A percentile compares a stretch with the other conserved stretches of the same genome.
phyloP scores from a whole-genome alignment of 2,329 filamentous ascomycete genomes.

The Aspergillus sp. region DNA sequence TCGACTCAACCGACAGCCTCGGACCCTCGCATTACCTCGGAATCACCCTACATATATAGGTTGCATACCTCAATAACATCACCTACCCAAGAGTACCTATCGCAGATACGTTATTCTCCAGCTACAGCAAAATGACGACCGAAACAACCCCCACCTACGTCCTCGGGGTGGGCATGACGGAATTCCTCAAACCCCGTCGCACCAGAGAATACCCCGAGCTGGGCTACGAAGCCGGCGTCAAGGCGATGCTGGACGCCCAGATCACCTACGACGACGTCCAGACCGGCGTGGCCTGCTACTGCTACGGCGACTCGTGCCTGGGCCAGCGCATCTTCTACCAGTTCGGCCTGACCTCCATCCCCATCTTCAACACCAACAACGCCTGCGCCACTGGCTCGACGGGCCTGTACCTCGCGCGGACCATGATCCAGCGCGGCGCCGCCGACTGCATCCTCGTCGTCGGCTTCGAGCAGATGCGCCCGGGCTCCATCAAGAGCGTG shows the following conservation, averaged over 20 bases:
- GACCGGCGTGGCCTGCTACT: conserved; percentile 94
- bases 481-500: conserved; percentile 77
- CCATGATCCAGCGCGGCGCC: conserved; percentile 73
- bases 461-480: conserved; percentile 98
- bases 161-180: conserved; percentile 97
- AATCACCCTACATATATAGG: not conserved
- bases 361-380: conserved; percentile 98
- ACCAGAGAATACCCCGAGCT: conserved; percentile 94
- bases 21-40: not conserved
- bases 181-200: conserved; percentile 95
- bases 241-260: conserved; percentile 73
- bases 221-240: conserved; percentile 87
- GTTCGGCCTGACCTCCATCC: conserved; percentile 95
- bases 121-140: not conserved
- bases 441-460: conserved; percentile 88
- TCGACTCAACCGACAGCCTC: not conserved
- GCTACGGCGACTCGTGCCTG: conserved; percentile 92
- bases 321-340: conserved; percentile 98
- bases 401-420: conserved; percentile 79
- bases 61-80: too few species aligned
- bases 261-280: conserved; percentile 97
- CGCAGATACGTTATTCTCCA: too few species aligned
- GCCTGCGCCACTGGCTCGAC: conserved; percentile 97
- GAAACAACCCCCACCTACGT: conserved; percentile 68
- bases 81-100: too few species aligned